Conservation (phyloP, 176 grass and related monocot species). For the Zea mays region Zm-B73-REFERENCE-NAM-5.0 NC_050099.1:33064501-33065000, state of each 20-base stretch:
- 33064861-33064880: neutral
- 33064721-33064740: slow-evolving; percentile 53
- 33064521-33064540: neutral
- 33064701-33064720: slow-evolving; percentile 42
- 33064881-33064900: neutral
- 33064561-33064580: slow-evolving; percentile 33
- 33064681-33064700: neutral
- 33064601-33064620: slow-evolving; percentile 23
- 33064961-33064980: too few relatives aligned
- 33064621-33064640: slow-evolving; percentile 56
- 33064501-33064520: neutral
- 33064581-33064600: slow-evolving; percentile 4
- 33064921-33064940: neutral
- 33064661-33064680: slow-evolving; percentile 1
- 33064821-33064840: neutral
- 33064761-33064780: slow-evolving; percentile 78
- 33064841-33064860: neutral
- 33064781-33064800: slow-evolving; percentile 75
- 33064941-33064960: neutral
- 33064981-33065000: neutral
- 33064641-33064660: neutral
- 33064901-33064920: neutral
- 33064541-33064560: slow-evolving; percentile 7
- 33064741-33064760: slow-evolving; percentile 72
- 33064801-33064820: slow-evolving; percentile 47